phyloP scores from a whole-genome alignment of 2,329 filamentous ascomycete species.

The Ophiostoma tasmaniense region DNA sequence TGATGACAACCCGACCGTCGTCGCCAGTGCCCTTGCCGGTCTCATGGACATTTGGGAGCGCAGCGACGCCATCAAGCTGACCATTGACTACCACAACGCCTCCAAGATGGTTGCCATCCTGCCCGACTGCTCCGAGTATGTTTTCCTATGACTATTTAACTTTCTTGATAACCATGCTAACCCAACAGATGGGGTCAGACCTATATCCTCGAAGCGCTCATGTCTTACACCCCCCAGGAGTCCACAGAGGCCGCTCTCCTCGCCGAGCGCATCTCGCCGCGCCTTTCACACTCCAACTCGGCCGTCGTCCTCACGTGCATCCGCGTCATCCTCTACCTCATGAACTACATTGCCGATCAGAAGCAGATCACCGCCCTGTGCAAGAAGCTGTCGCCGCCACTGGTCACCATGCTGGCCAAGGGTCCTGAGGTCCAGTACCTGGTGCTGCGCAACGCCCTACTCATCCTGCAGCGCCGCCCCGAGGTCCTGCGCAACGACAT shows the following conservation, averaged over 20 bases:
- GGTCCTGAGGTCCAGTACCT: slow-evolving; percentile 98
- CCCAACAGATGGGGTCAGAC: slow-evolving; percentile 86
- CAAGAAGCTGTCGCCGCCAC: slow-evolving; percentile 84
- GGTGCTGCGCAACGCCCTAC: slow-evolving; percentile 81
- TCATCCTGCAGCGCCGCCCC: slow-evolving; percentile 86
- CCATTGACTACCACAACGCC: slow-evolving; percentile 93
- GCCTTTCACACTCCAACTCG: slow-evolving; percentile 92
- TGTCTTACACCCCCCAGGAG: slow-evolving; percentile 95
- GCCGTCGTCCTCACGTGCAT: slow-evolving; percentile 94
- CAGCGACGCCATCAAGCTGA: slow-evolving; percentile 94
- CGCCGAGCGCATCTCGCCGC: slow-evolving; percentile 89
- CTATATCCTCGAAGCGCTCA: slow-evolving; percentile 93
- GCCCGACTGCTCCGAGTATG: slow-evolving; percentile 92
- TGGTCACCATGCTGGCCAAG: slow-evolving; percentile 91
- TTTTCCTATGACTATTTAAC: slow-evolving; percentile 19
- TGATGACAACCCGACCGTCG: slow-evolving; percentile 95
- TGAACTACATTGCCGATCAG: slow-evolving; percentile 96
- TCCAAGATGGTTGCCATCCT: slow-evolving; percentile 97
- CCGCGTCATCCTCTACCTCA: slow-evolving; percentile 89
- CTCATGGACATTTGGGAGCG: slow-evolving; percentile 98
- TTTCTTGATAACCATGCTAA: not conserved
- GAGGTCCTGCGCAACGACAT: slow-evolving; percentile 96
- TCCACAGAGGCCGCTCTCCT: slow-evolving; percentile 78
- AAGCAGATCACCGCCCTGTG: slow-evolving; percentile 81
- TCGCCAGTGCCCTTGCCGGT: slow-evolving; percentile 82